phyloP scores from a whole-genome alignment of 2,329 filamentous ascomycete genomes.

The Colletotrichum nymphaeae region DNA sequence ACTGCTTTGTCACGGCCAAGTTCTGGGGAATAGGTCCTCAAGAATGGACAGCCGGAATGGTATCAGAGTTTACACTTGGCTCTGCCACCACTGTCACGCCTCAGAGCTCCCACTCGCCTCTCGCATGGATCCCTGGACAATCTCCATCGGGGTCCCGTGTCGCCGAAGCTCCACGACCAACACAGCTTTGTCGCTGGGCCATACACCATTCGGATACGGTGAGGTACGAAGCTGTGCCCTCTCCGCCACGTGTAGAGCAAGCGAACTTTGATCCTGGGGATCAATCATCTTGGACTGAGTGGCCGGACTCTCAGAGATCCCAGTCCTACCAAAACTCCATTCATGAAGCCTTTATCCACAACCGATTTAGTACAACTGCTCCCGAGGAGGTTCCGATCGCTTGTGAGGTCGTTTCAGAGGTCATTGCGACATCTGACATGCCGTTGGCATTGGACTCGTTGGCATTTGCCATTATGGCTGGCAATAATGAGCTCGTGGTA shows the following conservation, averaged over 20 bases:
- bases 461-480: conserved; percentile 40
- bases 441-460: conserved; percentile 22
- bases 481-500: too few species aligned
- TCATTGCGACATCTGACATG: conserved; percentile 16
- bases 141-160: fast-evolving
- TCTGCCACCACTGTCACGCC: not conserved
- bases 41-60: conserved; percentile 29
- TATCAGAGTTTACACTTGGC: conserved; percentile 7
- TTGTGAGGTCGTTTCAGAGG: not conserved
- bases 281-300: conserved; percentile 30
- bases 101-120: not conserved
- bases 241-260: not conserved
- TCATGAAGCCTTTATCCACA: not conserved
- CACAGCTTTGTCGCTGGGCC: conserved; percentile 30
- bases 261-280: conserved; percentile 27
- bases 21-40: conserved; percentile 40
- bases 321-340: conserved; percentile 2
- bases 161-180: conserved; percentile 35
- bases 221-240: not conserved
- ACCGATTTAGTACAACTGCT: not conserved
- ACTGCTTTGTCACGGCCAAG: conserved; percentile 40
- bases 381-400: conserved; percentile 31
- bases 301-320: not conserved
- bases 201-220: conserved; percentile 18
- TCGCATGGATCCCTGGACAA: too few species aligned